Percentiles rank a stretch among this genome's conserved stretches.
Evolutionary conservation across 495 filamentous ascomycete genomes (phyloP).

Genomic region (Diplogelasinospora grovesii): DNA sequence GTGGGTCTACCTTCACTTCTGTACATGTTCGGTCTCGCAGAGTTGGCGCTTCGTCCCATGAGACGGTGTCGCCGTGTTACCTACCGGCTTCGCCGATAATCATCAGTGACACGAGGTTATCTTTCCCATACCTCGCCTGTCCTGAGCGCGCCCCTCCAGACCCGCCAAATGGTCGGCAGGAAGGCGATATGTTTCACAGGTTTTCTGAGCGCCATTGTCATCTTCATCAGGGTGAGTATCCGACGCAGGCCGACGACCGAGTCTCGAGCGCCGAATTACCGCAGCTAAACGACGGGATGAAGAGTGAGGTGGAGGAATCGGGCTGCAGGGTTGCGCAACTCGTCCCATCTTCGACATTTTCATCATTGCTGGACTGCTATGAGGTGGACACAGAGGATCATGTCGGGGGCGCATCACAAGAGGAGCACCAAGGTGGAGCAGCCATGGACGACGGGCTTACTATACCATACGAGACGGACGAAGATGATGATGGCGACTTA

Average conservation of each 20-base stretch:
- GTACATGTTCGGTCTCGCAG: slow-evolving; percentile 31
- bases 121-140: slow-evolving; percentile 48
- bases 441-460: slow-evolving; percentile 20
- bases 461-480: slow-evolving; percentile 31
- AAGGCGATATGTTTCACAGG: slow-evolving; percentile 31
- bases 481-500: slow-evolving; percentile 35
- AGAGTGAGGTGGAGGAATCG: too few relatives aligned
- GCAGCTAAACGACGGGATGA: too few relatives aligned
- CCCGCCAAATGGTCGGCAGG: slow-evolving; percentile 24
- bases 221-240: slow-evolving; percentile 54
- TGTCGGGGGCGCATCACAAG: too few relatives aligned
- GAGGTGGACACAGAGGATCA: too few relatives aligned
- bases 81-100: slow-evolving; percentile 17
- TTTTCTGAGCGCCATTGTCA: slow-evolving; percentile 47
- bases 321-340: too few relatives aligned
- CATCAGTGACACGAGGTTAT: slow-evolving; percentile 39
- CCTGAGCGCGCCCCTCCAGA: slow-evolving; percentile 41
- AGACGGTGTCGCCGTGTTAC: slow-evolving; percentile 19
- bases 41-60: slow-evolving; percentile 33
- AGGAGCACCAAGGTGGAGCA: too few relatives aligned
- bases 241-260: slow-evolving; percentile 9
- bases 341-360: too few relatives aligned
- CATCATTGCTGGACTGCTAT: too few relatives aligned
- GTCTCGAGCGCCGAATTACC: too few relatives aligned
- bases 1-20: slow-evolving; percentile 54